Percentiles rank a stretch among this genome's conserved stretches.
Evolutionary conservation across 1,139 yeast species (phyloP).

Genomic region (Pichia sp.): DNA sequence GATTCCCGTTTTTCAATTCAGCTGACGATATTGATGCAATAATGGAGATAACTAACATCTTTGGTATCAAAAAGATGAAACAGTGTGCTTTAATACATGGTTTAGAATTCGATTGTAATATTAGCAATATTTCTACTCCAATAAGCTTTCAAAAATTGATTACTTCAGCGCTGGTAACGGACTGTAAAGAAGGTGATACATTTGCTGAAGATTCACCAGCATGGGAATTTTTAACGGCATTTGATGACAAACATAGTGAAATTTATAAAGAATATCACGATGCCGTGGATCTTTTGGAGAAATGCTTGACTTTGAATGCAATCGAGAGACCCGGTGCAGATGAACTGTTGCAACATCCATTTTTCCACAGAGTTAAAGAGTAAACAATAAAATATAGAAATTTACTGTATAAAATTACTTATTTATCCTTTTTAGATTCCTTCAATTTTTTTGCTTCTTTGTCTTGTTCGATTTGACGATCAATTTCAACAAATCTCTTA

Average conservation of each 20-base stretch:
- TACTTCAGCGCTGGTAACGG: slow-evolving; percentile 28
- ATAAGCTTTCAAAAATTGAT: slow-evolving; percentile 30
- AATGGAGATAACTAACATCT: slow-evolving; percentile 74
- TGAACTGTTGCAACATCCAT: slow-evolving; percentile 80
- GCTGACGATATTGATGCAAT: slow-evolving; percentile 90
- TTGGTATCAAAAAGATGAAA: slow-evolving; percentile 69
- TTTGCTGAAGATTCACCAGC: slow-evolving; percentile 30
- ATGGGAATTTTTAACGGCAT: slow-evolving; percentile 24
- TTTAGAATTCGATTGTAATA: slow-evolving; percentile 66
- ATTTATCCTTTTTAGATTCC: no score
- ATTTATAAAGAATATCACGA: slow-evolving; percentile 23
- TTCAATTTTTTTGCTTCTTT: neutral
- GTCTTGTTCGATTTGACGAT: slow-evolving; percentile 12
- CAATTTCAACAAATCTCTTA: slow-evolving; percentile 31
- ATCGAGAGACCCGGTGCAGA: slow-evolving; percentile 72
- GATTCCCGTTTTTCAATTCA: slow-evolving; percentile 84
- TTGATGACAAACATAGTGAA: slow-evolving; percentile 13
- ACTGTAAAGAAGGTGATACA: slow-evolving; percentile 26
- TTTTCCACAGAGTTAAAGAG: slow-evolving; percentile 35
- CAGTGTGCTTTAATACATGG: slow-evolving; percentile 84
- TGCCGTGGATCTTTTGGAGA: slow-evolving; percentile 54
- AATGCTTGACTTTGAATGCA: slow-evolving; percentile 83
- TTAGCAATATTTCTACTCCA: slow-evolving; percentile 33
- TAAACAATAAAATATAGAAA: slow-evolving; percentile 35
- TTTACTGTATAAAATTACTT: no score